phyloP scores from a whole-genome alignment of 495 filamentous ascomycete genomes.

The Penicillium desertorum region DNA sequence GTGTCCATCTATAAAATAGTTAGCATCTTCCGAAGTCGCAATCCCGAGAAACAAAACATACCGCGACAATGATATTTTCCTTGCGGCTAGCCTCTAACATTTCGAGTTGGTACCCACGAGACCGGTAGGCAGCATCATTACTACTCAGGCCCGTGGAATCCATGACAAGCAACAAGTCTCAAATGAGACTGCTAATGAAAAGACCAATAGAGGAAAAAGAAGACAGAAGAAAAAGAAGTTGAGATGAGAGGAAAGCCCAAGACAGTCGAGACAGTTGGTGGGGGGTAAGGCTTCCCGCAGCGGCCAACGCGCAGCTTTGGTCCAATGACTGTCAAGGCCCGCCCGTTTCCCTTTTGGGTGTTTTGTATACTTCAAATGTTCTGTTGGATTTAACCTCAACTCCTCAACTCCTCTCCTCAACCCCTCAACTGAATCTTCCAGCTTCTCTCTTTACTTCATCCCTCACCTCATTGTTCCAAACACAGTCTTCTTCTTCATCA shows the following conservation, averaged over 20 bases:
- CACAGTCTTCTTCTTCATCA: too few species aligned
- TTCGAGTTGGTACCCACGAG: constrained; percentile 82
- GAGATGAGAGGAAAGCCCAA: background rate
- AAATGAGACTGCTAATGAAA: background rate
- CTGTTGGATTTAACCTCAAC: background rate
- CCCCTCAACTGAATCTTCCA: background rate
- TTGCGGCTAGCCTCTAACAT: constrained; percentile 83
- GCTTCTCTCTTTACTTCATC: too few species aligned
- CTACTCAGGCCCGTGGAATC: background rate
- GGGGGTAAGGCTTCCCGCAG: constrained; percentile 5
- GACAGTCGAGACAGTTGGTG: background rate
- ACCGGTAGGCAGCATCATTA: constrained; percentile 26
- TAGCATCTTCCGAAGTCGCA: background rate
- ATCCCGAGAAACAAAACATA: constrained; percentile 38
- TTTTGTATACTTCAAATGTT: background rate
- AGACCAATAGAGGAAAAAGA: background rate
- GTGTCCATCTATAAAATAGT: constrained; percentile 73
- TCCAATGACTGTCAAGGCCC: background rate
- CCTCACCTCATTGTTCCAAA: too few species aligned
- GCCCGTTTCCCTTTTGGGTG: background rate
- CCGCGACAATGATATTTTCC: constrained; percentile 80
- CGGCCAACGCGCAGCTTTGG: constrained; percentile 3
- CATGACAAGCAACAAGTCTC: background rate
- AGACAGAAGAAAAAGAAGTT: background rate
- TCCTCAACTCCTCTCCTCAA: background rate